phyloP scores from a whole-genome alignment of 1,139 yeast genomes.

The Yamadazyma triangularis region DNA sequence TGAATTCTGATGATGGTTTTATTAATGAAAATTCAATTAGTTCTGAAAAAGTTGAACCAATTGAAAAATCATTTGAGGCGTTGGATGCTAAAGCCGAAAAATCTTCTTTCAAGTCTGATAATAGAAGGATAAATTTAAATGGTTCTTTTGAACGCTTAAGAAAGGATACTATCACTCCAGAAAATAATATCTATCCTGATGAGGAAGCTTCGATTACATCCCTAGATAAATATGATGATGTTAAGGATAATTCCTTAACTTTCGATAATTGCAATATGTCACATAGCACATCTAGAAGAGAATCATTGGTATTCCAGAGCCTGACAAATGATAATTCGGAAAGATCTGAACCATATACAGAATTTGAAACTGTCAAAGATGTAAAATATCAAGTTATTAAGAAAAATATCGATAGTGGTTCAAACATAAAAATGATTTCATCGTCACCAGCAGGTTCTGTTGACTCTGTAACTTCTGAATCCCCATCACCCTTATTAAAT shows the following conservation, averaged over 20 bases:
- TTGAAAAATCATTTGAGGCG: too few relatives aligned
- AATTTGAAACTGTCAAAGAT: constrained; percentile 14
- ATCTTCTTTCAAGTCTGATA: too few relatives aligned
- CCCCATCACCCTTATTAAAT: neutral
- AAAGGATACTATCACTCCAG: neutral
- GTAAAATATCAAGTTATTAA: constrained; percentile 11
- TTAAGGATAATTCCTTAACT: constrained; percentile 2
- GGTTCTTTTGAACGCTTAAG: neutral
- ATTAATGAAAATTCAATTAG: neutral
- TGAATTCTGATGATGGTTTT: neutral
- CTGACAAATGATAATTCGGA: constrained; percentile 4
- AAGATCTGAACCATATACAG: constrained; percentile 7
- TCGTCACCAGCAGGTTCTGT: constrained; percentile 3
- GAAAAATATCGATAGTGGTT: constrained; percentile 1
- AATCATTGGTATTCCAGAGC: constrained; percentile 2
- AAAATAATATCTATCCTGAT: neutral
- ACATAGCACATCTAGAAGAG: constrained; percentile 12
- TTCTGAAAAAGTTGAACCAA: neutral
- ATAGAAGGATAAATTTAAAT: neutral
- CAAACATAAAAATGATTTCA: constrained; percentile 6
- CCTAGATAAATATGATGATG: neutral
- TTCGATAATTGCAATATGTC: constrained; percentile 8
- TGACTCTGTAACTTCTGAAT: neutral
- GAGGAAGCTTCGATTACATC: neutral
- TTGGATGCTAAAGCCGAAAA: too few relatives aligned